Conservation (phyloP, 2,329 filamentous ascomycete genomes). For the Arachnopeziza araneosa region DNA sequence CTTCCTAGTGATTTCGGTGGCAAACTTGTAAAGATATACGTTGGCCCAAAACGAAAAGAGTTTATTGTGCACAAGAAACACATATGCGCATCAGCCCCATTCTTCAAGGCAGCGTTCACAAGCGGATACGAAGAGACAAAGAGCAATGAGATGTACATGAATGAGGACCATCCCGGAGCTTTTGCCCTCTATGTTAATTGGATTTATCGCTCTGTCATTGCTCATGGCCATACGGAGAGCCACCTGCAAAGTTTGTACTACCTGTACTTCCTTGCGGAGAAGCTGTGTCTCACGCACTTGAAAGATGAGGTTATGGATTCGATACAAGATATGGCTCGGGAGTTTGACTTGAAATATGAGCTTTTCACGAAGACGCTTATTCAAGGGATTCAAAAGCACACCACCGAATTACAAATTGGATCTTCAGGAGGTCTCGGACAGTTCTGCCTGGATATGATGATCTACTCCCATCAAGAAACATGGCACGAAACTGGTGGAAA, state of each 20-base stretch:
- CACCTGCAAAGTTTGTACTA: slow-evolving; percentile 4
- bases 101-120: slow-evolving; percentile 9
- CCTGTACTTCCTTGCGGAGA: slow-evolving; percentile 9
- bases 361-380: not conserved
- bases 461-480: not conserved
- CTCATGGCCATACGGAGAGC: not conserved
- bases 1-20: slow-evolving; percentile 1
- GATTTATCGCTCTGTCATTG: slow-evolving; percentile 2
- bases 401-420: not conserved
- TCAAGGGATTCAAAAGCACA: not conserved
- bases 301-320: slow-evolving; percentile 3
- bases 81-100: slow-evolving; percentile 9
- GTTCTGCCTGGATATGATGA: not conserved
- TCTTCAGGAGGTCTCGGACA: not conserved
- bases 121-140: slow-evolving; percentile 9
- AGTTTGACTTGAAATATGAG: not conserved
- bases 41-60: slow-evolving; percentile 14
- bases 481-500: too few species aligned
- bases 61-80: slow-evolving; percentile 23
- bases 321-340: not conserved
- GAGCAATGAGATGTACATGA: slow-evolving; percentile 5
- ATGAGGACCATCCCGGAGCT: slow-evolving; percentile 1
- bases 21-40: slow-evolving; percentile 18
- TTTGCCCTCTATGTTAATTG: slow-evolving; percentile 5
- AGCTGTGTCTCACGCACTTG: not conserved